Conservation (phyloP, 2,329 filamentous ascomycete genomes). For the Acrocalymma vagum region DNA sequence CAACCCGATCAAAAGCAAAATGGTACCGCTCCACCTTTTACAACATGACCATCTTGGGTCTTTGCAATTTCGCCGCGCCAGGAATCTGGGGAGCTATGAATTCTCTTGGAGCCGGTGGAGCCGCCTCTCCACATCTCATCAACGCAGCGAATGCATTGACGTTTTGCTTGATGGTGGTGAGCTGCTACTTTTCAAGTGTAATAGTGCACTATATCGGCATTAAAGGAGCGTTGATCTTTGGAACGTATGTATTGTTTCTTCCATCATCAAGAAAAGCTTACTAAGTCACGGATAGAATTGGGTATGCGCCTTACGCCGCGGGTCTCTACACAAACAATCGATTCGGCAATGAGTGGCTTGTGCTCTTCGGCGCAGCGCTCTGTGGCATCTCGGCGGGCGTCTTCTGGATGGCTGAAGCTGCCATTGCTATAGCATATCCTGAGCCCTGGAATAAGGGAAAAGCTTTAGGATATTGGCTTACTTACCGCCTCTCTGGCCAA, state of each 20-base stretch:
- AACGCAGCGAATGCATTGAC: conserved; percentile 76
- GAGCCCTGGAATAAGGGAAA: conserved; percentile 63
- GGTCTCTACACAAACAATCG: conserved; percentile 75
- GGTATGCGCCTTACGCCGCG: conserved; percentile 75
- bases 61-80: conserved; percentile 75
- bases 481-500: conserved; percentile 68
- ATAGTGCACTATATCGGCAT: conserved; percentile 75
- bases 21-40: conserved; percentile 78
- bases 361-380: conserved; percentile 71
- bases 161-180: conserved; percentile 77
- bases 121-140: conserved; percentile 70
- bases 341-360: conserved; percentile 73
- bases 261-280: neutral
- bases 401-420: conserved; percentile 80
- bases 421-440: conserved; percentile 76
- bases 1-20: conserved; percentile 59
- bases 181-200: conserved; percentile 71
- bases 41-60: conserved; percentile 75
- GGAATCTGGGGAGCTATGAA: conserved; percentile 79
- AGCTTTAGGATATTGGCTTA: conserved; percentile 72
- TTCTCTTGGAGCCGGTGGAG: conserved; percentile 74
- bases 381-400: conserved; percentile 76
- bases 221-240: conserved; percentile 74
- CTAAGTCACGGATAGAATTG: conserved; percentile 54
- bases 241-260: conserved; percentile 59